These are phyloP conservation scores for Fusarium sp. DNA, from an alignment of 2,329 filamentous ascomycete genomes.

Conservation along the genomic window DNA sequence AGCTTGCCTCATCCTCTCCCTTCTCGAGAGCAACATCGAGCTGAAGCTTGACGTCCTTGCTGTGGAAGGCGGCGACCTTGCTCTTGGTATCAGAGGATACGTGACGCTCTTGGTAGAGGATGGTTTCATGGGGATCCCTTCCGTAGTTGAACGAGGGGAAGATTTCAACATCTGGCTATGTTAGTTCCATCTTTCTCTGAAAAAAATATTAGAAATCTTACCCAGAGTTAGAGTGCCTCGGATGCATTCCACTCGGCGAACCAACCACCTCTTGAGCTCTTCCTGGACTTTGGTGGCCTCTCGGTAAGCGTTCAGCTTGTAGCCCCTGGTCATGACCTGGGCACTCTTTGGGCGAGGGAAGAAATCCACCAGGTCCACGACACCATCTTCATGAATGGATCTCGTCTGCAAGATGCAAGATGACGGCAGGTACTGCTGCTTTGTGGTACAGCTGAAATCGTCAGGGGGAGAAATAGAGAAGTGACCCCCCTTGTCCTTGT, in stretches of 20 bases:
- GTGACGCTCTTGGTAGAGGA: constrained; percentile 59
- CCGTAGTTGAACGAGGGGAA: constrained; percentile 81
- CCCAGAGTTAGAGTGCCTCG: constrained; percentile 72
- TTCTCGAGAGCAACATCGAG: constrained; percentile 74
- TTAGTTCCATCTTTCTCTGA: not conserved
- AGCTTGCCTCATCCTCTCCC: constrained; percentile 53
- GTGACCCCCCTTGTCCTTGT: constrained; percentile 79
- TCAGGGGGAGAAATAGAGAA: constrained; percentile 72
- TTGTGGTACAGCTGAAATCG: constrained; percentile 69
- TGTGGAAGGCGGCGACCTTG: constrained; percentile 72
- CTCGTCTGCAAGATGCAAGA: constrained; percentile 81
- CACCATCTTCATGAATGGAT: constrained; percentile 81
- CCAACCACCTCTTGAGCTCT: constrained; percentile 76
- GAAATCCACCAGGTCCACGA: constrained; percentile 79
- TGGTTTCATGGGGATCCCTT: constrained; percentile 68
- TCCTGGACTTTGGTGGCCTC: constrained; percentile 66
- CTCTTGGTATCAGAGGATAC: constrained; percentile 55
- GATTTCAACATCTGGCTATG: constrained; percentile 69
- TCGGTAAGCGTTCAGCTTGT: constrained; percentile 62
- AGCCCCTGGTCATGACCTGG: constrained; percentile 59
- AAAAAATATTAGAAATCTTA: constrained; percentile 37
- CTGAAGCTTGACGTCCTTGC: constrained; percentile 68
- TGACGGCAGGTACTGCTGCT: constrained; percentile 81
- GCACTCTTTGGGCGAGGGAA: constrained; percentile 76
- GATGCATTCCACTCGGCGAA: constrained; percentile 78